phyloP scores from a whole-genome alignment of 2,329 filamentous ascomycete genomes.

The Fusarium armeniacum region DNA sequence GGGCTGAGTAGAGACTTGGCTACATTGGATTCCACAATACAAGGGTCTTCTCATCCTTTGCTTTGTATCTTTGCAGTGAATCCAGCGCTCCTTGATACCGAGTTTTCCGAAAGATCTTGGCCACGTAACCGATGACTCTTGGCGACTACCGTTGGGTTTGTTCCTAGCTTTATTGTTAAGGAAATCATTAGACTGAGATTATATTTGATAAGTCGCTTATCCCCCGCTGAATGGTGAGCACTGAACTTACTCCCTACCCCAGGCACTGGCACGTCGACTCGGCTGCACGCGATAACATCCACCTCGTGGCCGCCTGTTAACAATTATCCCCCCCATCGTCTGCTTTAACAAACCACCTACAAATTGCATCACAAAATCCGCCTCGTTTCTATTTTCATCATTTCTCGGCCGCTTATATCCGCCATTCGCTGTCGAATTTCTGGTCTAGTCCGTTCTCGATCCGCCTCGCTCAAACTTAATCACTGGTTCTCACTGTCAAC shows the following conservation, averaged over 20 bases:
- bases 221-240: constrained; percentile 3
- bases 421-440: neutral
- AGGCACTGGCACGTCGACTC: neutral
- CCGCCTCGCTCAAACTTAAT: constrained; percentile 38
- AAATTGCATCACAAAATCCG: neutral
- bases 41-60: constrained; percentile 10
- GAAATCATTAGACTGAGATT: constrained; percentile 1
- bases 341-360: neutral
- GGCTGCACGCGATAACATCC: constrained; percentile 5
- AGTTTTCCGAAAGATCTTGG: constrained; percentile 29
- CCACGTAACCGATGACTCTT: constrained; percentile 38
- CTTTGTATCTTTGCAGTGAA: constrained; percentile 11
- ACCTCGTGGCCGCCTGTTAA: neutral
- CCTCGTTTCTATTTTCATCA: neutral
- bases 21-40: constrained; percentile 24
- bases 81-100: constrained; percentile 33
- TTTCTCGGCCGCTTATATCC: neutral
- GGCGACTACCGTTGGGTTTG: constrained; percentile 18
- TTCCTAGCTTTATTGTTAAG: constrained; percentile 15
- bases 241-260: constrained; percentile 10
- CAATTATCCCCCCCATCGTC: neutral
- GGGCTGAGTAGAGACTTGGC: constrained; percentile 19
- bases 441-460: constrained; percentile 15
- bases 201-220: constrained; percentile 26
- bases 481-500: constrained; percentile 29